Evolutionary conservation across 1,284 basidiomycete genomes (phyloP).

Genomic region (Irpex rosettiformis): DNA sequence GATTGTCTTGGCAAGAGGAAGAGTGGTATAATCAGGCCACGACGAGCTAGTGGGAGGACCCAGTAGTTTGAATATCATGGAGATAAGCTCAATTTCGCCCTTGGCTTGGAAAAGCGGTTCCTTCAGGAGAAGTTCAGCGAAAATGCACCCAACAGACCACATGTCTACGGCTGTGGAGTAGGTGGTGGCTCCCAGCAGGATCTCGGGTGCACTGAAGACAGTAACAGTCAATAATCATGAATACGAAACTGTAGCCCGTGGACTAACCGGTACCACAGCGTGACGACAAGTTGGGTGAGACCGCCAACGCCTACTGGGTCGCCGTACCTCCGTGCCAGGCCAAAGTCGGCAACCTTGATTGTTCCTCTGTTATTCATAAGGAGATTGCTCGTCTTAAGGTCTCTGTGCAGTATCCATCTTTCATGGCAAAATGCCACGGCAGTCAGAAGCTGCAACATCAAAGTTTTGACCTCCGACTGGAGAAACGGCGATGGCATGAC

Average conservation of each 20-base stretch:
- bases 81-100: constrained; percentile 89
- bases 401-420: constrained; percentile 97
- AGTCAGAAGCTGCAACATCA: constrained; percentile 92
- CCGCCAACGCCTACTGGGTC: constrained; percentile 91
- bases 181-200: constrained; percentile 87
- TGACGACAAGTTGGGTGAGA: constrained; percentile 97
- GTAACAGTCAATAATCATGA: constrained; percentile 5
- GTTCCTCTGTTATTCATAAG: constrained; percentile 99
- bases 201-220: constrained; percentile 83
- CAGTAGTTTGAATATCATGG: constrained; percentile 90
- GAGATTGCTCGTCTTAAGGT: constrained; percentile 96
- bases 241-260: constrained; percentile 16
- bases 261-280: constrained; percentile 95
- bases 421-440: constrained; percentile 91
- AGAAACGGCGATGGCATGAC: constrained; percentile 94
- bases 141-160: constrained; percentile 99
- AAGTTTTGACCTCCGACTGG: constrained; percentile 96
- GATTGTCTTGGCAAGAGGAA: constrained; percentile 81
- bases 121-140: constrained; percentile 91
- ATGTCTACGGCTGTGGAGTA: constrained; percentile 97
- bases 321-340: constrained; percentile 91
- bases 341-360: constrained; percentile 99
- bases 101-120: constrained; percentile 97
- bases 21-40: constrained; percentile 82
- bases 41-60: constrained; percentile 82